phyloP scores from a whole-genome alignment of 1,139 yeast genomes.

The Neolecta irregularis region DNA sequence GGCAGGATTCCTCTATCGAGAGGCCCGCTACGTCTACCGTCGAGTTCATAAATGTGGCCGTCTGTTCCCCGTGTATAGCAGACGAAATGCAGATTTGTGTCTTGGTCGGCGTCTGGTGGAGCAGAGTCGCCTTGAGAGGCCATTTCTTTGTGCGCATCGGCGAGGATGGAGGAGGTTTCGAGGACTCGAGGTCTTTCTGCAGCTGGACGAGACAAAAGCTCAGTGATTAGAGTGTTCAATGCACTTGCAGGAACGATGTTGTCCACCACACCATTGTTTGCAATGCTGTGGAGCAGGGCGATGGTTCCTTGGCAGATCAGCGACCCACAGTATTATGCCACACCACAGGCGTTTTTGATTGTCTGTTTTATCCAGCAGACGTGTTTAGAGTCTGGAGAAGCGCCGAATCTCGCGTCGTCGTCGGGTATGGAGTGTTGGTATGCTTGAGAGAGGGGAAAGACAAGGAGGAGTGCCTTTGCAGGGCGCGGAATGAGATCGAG shows the following conservation, averaged over 20 bases:
- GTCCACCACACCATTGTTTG: conserved; percentile 37
- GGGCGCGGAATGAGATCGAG: conserved; percentile 74
- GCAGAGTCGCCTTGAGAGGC: conserved; percentile 63
- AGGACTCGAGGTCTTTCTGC: neutral
- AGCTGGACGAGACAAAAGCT: neutral
- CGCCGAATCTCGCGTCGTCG: conserved; percentile 21
- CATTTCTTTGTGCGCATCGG: conserved; percentile 40
- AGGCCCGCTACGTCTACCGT: conserved; percentile 77
- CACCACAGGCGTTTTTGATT: conserved; percentile 82
- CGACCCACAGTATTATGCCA: no score
- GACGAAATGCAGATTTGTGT: conserved; percentile 63
- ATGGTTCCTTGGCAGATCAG: no score
- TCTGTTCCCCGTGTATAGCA: conserved; percentile 42
- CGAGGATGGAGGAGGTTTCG: conserved; percentile 24
- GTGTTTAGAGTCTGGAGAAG: conserved; percentile 6
- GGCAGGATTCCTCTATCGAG: conserved; percentile 40
- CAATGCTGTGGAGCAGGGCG: conserved; percentile 62
- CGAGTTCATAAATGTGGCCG: conserved; percentile 56
- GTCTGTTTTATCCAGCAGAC: conserved; percentile 63
- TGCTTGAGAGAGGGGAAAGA: conserved; percentile 48
- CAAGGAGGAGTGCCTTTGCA: conserved; percentile 50
- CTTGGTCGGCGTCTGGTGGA: conserved; percentile 56
- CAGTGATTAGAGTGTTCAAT: conserved; percentile 30
- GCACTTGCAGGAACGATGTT: conserved; percentile 28
- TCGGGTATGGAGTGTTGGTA: conserved; percentile 13